phyloP scores from a whole-genome alignment of 1,284 basidiomycete species.

The Moesziomyces antarcticus region DNA sequence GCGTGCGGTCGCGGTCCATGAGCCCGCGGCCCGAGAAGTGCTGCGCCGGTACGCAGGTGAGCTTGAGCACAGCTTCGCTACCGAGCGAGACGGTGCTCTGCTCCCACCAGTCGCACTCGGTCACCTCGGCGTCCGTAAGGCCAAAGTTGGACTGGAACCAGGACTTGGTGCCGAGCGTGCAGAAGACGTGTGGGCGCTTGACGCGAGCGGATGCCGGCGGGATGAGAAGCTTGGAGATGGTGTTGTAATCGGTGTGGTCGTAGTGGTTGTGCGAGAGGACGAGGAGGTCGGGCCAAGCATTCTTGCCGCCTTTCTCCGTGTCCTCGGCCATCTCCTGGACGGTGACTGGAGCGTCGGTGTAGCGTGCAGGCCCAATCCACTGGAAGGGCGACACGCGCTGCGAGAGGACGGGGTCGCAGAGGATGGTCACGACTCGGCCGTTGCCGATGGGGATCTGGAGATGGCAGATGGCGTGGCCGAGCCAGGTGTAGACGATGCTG shows the following conservation, averaged over 20 bases:
- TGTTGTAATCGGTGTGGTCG: constrained; percentile 56
- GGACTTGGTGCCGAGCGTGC: constrained; percentile 46
- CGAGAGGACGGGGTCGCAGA: constrained; percentile 57
- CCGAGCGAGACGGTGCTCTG: constrained; percentile 23
- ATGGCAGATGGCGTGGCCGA: constrained; percentile 57
- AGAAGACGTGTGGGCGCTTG: constrained; percentile 51
- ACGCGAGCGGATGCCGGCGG: constrained; percentile 8
- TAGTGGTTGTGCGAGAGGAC: constrained; percentile 60
- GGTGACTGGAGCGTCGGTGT: constrained; percentile 50
- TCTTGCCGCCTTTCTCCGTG: constrained; percentile 19
- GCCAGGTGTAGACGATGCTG: constrained; percentile 52
- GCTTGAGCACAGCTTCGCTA: constrained; percentile 15
- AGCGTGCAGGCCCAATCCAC: constrained; percentile 52
- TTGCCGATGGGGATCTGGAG: constrained; percentile 43
- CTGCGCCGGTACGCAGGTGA: constrained; percentile 59
- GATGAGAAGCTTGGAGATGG: constrained; percentile 43
- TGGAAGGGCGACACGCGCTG: constrained; percentile 54
- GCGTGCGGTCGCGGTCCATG: constrained; percentile 44
- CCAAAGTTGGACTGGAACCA: constrained; percentile 53
- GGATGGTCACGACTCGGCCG: constrained; percentile 27
- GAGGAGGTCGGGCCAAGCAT: constrained; percentile 54
- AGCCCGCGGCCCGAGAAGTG: constrained; percentile 48
- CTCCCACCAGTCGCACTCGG: constrained; percentile 62
- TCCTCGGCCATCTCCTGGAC: constrained; percentile 40
- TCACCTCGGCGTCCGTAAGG: constrained; percentile 33